phyloP scores from a whole-genome alignment of 352 stramenopile species.

The Globisporangium mamillatum region DNA sequence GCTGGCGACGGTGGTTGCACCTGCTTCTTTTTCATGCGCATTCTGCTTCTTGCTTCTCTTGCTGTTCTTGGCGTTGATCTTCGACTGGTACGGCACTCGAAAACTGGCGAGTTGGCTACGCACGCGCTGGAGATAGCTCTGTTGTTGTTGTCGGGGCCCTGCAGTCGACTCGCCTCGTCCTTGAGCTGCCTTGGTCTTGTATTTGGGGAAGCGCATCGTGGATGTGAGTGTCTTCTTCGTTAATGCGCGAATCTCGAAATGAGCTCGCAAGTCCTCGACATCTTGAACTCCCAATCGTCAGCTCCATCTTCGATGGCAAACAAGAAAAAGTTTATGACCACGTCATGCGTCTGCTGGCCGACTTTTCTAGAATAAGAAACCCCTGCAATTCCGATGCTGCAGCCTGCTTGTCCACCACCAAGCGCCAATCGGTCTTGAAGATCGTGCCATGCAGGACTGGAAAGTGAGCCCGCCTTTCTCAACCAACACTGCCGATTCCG shows the following conservation, averaged over 20 bases:
- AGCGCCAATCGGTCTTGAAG: background rate
- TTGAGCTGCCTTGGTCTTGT: background rate
- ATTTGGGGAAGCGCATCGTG: background rate
- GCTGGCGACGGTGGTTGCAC: background rate
- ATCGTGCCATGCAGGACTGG: background rate
- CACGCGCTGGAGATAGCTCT: conserved; percentile 10
- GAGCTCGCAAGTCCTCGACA: background rate
- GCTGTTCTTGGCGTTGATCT: background rate
- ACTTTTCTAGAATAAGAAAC: background rate
- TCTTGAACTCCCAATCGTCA: background rate
- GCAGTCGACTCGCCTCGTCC: background rate
- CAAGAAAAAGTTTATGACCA: background rate
- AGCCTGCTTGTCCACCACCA: background rate
- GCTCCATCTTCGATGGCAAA: background rate
- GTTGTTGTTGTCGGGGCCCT: background rate
- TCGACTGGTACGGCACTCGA: background rate
- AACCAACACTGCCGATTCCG: background rate
- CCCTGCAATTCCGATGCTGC: background rate
- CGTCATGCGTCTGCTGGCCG: background rate
- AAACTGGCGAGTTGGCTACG: conserved; percentile 8
- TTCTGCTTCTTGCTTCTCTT: too few relatives aligned
- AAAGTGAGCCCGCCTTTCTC: background rate
- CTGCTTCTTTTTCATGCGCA: background rate
- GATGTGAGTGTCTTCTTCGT: background rate
- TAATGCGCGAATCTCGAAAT: background rate